A percentile compares a stretch with the other conserved stretches of the same genome.
Evolutionary conservation across 2,329 filamentous ascomycete species (phyloP).

Genomic region (Harringtonia aguacate): DNA sequence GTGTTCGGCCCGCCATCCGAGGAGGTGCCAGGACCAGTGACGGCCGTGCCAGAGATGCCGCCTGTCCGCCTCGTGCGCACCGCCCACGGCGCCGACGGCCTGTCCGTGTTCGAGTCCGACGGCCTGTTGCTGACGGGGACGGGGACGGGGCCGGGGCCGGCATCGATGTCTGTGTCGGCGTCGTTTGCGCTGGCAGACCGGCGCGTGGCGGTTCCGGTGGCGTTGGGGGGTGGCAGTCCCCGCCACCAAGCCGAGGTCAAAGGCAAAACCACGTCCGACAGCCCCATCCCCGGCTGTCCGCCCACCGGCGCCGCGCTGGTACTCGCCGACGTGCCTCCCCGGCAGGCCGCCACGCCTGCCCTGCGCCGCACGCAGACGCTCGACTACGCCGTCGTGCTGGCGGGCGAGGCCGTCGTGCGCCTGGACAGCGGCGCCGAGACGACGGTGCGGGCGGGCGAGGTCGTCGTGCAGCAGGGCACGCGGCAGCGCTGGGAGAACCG

Average conservation of each 20-base stretch:
- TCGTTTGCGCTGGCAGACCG: slow-evolving; percentile 22
- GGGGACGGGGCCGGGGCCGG: slow-evolving; percentile 21
- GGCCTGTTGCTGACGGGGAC: slow-evolving; percentile 13
- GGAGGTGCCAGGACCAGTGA: too few species aligned
- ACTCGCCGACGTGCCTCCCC: slow-evolving; percentile 20
- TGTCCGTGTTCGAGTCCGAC: slow-evolving; percentile 21
- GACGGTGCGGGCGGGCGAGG: slow-evolving; percentile 23
- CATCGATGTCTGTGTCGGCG: too few species aligned
- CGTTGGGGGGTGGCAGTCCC: too few species aligned
- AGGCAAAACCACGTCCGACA: slow-evolving; percentile 7
- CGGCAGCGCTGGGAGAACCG: slow-evolving; percentile 35
- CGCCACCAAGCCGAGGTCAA: slow-evolving; percentile 14
- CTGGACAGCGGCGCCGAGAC: slow-evolving; percentile 31
- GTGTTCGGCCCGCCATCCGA: slow-evolving; percentile 7
- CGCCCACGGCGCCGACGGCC: slow-evolving; percentile 18
- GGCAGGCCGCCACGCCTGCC: slow-evolving; percentile 16
- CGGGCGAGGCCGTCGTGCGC: slow-evolving; percentile 26
- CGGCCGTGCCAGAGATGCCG: background rate
- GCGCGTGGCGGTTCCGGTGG: slow-evolving; percentile 18
- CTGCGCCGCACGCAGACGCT: slow-evolving; percentile 31
- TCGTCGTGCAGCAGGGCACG: slow-evolving; percentile 29
- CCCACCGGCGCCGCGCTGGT: slow-evolving; percentile 24
- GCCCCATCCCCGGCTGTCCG: slow-evolving; percentile 21
- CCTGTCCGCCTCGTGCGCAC: slow-evolving; percentile 10
- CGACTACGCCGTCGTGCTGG: slow-evolving; percentile 28